Evolutionary conservation across 164 flowering plant species (phyloP), one percentile per base, ranked within the genome.

Genomic region (Nymphaea thermarum): DNA sequence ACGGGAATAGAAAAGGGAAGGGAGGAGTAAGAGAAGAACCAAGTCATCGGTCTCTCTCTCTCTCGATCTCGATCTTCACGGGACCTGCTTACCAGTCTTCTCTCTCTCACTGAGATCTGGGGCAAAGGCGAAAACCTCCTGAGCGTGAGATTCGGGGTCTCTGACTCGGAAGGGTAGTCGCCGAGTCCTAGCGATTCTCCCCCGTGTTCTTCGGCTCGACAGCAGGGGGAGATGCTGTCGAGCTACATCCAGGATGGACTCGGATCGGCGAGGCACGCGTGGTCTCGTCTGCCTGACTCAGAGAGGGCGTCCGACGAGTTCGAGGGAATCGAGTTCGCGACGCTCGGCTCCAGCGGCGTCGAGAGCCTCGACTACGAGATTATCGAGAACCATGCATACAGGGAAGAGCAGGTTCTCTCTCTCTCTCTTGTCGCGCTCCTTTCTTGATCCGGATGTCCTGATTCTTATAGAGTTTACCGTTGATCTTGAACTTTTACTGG

Each of bases 291-390:
- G 69, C 97, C 98, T 44, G 79, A 75, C 67, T 8, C 87, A 4
- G 97, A 89, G 62, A 94, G 82, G 14, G 83, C 62, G 17, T 86
- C 82, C 63, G 91, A 80, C 51, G 85, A 69, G 10, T 2, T n/a
- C 25, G 63, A 61, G 16, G 42, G 63, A n/a, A 77, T 66, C n/a
- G 81, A 81, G 16, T 51, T 67, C 6, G 66, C 72, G 42, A 16
- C 77, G 70, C 76, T 70, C 60, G 75, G 68, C 17, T 81, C 74
- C 43, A 84, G 80, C 0, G 71, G 65, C 68, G 12, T 47, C 12
- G 98, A 93, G 75, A 94, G 98, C 70, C 96, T 94, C 61, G 97
- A 94, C 67, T 94, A 94, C 63, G 98, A 94, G 77, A 91, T 94
- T 68, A 82, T 94, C 17, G 98, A 94, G 84, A 94, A 94, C 71